Percentiles rank a stretch among this genome's conserved stretches.
phyloP scores from a whole-genome alignment of 805 yeast genomes.

The Pichia rugopelliculosa region DNA sequence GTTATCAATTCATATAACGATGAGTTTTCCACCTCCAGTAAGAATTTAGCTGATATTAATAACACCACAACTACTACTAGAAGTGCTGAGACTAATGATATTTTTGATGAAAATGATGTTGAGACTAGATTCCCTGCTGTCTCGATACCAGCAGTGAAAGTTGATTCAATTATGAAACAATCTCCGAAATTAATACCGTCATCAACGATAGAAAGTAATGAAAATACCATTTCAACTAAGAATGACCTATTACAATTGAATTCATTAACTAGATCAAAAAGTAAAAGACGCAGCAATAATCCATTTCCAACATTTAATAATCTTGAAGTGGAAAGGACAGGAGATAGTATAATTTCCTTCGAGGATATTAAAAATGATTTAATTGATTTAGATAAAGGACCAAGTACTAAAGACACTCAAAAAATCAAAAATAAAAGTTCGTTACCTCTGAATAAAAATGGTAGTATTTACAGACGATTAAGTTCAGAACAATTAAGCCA shows the following conservation, averaged over 20 bases:
- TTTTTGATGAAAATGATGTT: constrained; percentile 19
- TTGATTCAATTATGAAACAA: background rate
- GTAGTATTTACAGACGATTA: constrained; percentile 8
- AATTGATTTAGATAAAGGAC: background rate
- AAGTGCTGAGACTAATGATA: background rate
- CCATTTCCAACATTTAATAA: constrained; percentile 19
- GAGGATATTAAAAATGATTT: constrained; percentile 8
- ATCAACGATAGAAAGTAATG: background rate
- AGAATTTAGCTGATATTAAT: background rate
- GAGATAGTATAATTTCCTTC: constrained; percentile 7
- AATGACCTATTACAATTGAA: background rate
- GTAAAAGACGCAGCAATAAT: constrained; percentile 17
- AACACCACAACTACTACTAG: background rate
- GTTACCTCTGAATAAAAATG: background rate
- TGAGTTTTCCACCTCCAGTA: background rate
- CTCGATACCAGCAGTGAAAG: background rate
- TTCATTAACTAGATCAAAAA: background rate
- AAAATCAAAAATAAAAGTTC: background rate
- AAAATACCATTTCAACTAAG: background rate
- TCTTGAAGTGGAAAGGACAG: background rate
- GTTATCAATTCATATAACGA: background rate
- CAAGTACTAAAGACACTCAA: background rate
- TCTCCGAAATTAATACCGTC: background rate
- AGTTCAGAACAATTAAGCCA: constrained; percentile 19
- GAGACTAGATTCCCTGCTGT: constrained; percentile 41